Conservation (phyloP, 2,329 filamentous ascomycete genomes). For the Arachnopeziza araneosa region DNA sequence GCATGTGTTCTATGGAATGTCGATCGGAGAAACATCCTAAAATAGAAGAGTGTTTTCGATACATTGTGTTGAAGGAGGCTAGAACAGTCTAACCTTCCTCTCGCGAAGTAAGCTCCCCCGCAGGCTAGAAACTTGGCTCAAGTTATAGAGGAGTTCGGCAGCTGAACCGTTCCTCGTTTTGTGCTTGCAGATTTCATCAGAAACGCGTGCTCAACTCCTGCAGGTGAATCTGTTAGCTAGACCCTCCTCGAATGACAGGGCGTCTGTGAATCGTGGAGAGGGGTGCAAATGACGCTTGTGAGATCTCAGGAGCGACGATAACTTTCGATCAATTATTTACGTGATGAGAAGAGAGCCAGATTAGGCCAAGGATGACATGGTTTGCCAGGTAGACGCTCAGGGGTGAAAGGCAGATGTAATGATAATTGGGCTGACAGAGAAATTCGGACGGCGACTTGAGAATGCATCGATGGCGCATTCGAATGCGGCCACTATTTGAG, state of each 20-base stretch:
- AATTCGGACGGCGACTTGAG: not conserved
- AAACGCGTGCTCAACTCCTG: not conserved
- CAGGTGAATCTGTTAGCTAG: not conserved
- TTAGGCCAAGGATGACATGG: conserved; percentile 8
- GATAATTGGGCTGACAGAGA: not conserved
- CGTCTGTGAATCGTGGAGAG: not conserved
- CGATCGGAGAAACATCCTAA: conserved; percentile 10
- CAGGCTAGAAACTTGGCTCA: not conserved
- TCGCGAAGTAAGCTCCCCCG: not conserved
- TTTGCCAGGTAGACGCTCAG: conserved; percentile 12
- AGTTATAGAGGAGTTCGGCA: not conserved
- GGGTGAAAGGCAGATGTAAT: conserved; percentile 1
- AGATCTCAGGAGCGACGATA: not conserved
- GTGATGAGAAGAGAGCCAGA: conserved; percentile 6
- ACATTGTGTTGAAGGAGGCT: not conserved
- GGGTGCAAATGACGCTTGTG: not conserved
- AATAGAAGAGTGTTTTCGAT: conserved; percentile 2
- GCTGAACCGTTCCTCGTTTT: not conserved
- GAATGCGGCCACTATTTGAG: conserved; percentile 7
- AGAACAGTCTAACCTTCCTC: not conserved
- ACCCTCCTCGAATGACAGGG: not conserved
- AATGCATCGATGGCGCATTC: not conserved
- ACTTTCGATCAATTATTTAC: conserved; percentile 2
- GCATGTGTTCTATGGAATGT: not conserved
- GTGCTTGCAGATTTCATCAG: not conserved